Base-by-base conservation (phyloP, 768 basidiomycete species). In the Thelephora ganbajun region DNA sequence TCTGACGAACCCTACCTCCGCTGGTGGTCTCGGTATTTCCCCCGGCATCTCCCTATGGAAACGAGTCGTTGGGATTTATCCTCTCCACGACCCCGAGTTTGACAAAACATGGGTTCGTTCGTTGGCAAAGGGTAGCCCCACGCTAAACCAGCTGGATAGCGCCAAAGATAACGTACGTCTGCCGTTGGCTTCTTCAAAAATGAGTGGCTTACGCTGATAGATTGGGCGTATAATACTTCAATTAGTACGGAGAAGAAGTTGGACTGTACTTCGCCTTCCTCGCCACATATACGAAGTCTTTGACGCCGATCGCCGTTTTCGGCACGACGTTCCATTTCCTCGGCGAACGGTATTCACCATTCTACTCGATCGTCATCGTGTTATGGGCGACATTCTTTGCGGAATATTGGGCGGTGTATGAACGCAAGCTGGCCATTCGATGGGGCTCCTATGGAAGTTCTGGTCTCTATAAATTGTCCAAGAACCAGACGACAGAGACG, bases 231-330 rank as follows among this genome's bases (percentile, higher is more conserved):
- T 14, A 9, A 14, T 14, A 22, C 39, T 41, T 22, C 12, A 47
- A 41, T 18, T 50, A 79, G 75, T 90, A 89, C 53, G 91, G 91
- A 11, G 86, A 87, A 57, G 71, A 78, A 1, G 66, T 91, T 13
- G 87, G 89, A 1, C 72, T 90, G 33, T 93, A 99, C 66, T 97
- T 93, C 64, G 76, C 77, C 44, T 96, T 94, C 68, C 73, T 97
- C n/a, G 74, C 78, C 6, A 77, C 79, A 37, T 97, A 97, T 65
- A 84, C 92, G 0, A 73, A 75, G 37, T 79, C 81, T 30, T 77
- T 98, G 41, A 55, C 81, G 19, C 76, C 90, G 54, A 86, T 93
- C 2, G 79, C 91, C 2, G 59, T 64, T 13, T 66, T 89, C 36
- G 91, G 92, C 1, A 55, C 79, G 43, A 44, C 75, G 18, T 82